phyloP scores from a whole-genome alignment of 2,329 filamentous ascomycete genomes.

The Diaporthe ilicicola region DNA sequence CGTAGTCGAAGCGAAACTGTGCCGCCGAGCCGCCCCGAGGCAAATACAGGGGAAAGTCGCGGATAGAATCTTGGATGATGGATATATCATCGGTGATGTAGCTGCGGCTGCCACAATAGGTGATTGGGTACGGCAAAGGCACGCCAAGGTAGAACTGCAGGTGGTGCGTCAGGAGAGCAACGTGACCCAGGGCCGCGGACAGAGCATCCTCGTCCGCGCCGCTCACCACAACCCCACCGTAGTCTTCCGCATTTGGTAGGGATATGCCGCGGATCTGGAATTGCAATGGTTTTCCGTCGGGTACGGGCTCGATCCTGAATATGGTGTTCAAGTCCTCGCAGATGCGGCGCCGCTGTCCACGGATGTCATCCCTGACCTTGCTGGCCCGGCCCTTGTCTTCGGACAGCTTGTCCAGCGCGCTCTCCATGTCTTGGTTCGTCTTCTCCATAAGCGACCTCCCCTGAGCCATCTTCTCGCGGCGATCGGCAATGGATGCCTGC shows the following conservation, averaged over 20 bases:
- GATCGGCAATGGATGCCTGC: constrained; percentile 68
- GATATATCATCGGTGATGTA: constrained; percentile 80
- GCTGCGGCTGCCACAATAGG: constrained; percentile 76
- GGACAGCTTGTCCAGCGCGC: constrained; percentile 66
- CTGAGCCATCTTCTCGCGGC: constrained; percentile 72
- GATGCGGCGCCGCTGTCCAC: constrained; percentile 86
- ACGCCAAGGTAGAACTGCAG: constrained; percentile 84
- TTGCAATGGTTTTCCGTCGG: constrained; percentile 67
- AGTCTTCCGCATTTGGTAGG: constrained; percentile 78
- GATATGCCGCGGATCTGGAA: constrained; percentile 85
- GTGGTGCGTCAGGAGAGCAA: constrained; percentile 76
- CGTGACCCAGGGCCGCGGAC: constrained; percentile 83
- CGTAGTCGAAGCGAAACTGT: constrained; percentile 94
- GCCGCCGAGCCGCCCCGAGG: constrained; percentile 69
- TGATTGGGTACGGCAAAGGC: constrained; percentile 82
- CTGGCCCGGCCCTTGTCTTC: constrained; percentile 64
- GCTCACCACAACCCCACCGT: constrained; percentile 60
- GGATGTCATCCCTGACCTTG: constrained; percentile 71
- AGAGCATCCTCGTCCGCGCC: constrained; percentile 72
- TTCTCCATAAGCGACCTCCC: constrained; percentile 68
- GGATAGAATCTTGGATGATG: constrained; percentile 61
- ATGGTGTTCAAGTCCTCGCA: constrained; percentile 83
- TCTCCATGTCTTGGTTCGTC: constrained; percentile 67
- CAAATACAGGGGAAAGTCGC: constrained; percentile 83
- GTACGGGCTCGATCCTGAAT: constrained; percentile 78